Percentiles rank a stretch among this genome's conserved stretches.
Evolutionary conservation across 176 grass and related monocot species (phyloP).

Genomic region (Carex scoparia): DNA sequence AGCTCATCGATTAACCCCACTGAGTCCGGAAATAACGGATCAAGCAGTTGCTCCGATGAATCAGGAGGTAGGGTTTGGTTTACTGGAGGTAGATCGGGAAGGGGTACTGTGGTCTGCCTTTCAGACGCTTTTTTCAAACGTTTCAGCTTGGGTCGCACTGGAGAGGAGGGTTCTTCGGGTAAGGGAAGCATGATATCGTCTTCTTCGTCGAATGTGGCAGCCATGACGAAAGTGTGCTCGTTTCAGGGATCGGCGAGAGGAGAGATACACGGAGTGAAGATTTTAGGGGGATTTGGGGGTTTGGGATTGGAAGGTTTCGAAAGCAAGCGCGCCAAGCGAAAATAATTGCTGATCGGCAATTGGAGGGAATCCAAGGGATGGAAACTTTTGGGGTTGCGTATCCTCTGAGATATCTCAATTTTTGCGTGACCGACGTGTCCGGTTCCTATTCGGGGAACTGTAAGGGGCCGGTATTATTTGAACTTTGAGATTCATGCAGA

Average conservation of each 20-base stretch:
- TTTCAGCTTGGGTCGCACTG: slow-evolving; percentile 14
- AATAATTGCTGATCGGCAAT: not conserved
- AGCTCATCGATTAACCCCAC: slow-evolving; percentile 2
- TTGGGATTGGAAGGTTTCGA: slow-evolving; percentile 7
- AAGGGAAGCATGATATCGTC: slow-evolving; percentile 17
- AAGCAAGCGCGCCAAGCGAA: slow-evolving; percentile 2
- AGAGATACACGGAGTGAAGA: not conserved
- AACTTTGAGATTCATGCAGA: too few relatives aligned
- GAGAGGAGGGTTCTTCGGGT: slow-evolving; percentile 6
- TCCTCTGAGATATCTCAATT: too few relatives aligned
- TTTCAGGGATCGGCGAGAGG: not conserved
- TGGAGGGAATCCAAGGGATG: not conserved
- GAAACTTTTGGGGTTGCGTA: not conserved
- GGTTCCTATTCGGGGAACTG: too few relatives aligned
- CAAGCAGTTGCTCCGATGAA: not conserved
- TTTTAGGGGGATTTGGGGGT: not conserved
- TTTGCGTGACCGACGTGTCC: too few relatives aligned
- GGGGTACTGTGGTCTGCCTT: not conserved
- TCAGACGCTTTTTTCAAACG: slow-evolving; percentile 18
- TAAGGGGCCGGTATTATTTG: too few relatives aligned
- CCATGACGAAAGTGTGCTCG: not conserved
- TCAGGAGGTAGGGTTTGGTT: slow-evolving; percentile 5
- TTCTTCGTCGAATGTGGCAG: not conserved
- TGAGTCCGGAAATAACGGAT: slow-evolving; percentile 23
- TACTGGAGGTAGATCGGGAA: not conserved